Evolutionary conservation across 1,139 yeast species (phyloP).

Genomic region (Wickerhamomyces sp.): DNA sequence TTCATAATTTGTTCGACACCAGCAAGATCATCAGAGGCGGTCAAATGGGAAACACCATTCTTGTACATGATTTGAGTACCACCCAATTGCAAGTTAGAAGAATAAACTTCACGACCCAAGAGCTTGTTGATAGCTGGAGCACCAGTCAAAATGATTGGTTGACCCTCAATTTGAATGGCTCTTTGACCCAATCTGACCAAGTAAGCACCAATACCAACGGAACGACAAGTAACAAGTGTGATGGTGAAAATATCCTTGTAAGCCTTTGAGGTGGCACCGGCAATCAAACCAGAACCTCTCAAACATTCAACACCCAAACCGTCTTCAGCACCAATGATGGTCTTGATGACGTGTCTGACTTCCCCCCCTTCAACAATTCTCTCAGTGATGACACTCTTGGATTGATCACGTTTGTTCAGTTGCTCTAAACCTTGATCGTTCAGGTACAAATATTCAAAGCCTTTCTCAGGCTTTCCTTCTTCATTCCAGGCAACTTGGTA

Average conservation of each 20-base stretch:
- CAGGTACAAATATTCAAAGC: conserved; percentile 85
- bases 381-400: conserved; percentile 67
- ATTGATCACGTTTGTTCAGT: conserved; percentile 55
- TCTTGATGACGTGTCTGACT: conserved; percentile 71
- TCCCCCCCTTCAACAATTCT: conserved; percentile 80
- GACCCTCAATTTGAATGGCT: conserved; percentile 97
- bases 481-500: conserved; percentile 94
- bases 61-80: conserved; percentile 98
- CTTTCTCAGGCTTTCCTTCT: conserved; percentile 67
- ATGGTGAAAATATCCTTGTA: conserved; percentile 95
- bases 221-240: conserved; percentile 94
- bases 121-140: conserved; percentile 98
- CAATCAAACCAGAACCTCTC: conserved; percentile 96
- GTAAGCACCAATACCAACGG: conserved; percentile 99
- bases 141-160: conserved; percentile 96
- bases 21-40: conserved; percentile 92
- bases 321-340: conserved; percentile 90
- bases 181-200: conserved; percentile 97
- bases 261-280: conserved; percentile 97
- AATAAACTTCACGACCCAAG: conserved; percentile 93
- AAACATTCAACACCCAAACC: conserved; percentile 98
- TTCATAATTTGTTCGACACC: conserved; percentile 93
- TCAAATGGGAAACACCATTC: conserved; percentile 95
- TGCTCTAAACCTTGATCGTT: conserved; percentile 60
- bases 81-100: conserved; percentile 95